A percentile compares a stretch with the other conserved stretches of the same genome.
phyloP scores from a whole-genome alignment of 495 filamentous ascomycete species.

The Sphaerosporella brunnea region DNA sequence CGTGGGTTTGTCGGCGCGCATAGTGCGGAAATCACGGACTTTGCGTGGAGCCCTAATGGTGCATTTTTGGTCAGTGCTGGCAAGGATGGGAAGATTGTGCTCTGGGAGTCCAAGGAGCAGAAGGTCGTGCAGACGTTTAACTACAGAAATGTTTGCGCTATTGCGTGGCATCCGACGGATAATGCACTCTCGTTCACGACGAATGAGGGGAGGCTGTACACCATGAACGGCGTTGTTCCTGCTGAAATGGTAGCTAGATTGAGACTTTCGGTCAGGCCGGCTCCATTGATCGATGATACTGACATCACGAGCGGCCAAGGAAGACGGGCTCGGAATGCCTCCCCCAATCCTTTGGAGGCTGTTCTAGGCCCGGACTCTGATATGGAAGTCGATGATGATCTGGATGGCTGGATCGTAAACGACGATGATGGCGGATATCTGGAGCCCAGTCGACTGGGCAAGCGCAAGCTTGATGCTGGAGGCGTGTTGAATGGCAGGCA shows the following conservation, averaged over 20 bases:
- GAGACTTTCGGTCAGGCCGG: conserved; percentile 41
- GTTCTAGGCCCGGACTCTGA: conserved; percentile 31
- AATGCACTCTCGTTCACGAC: conserved; percentile 84
- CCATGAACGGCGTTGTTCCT: conserved; percentile 62
- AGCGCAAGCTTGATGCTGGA: conserved; percentile 33
- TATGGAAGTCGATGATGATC: conserved; percentile 31
- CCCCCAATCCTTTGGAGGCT: conserved; percentile 44
- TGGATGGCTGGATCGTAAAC: conserved; percentile 18
- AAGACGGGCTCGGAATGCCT: conserved; percentile 26
- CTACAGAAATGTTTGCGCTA: conserved; percentile 60
- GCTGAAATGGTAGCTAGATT: conserved; percentile 45
- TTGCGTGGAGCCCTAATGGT: conserved; percentile 89
- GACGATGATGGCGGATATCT: conserved; percentile 39
- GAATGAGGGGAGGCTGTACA: conserved; percentile 77
- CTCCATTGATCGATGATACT: conserved; percentile 41
- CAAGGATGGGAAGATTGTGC: conserved; percentile 59
- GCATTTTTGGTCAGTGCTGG: conserved; percentile 67
- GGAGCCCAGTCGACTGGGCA: conserved; percentile 43
- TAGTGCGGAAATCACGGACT: conserved; percentile 65
- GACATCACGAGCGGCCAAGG: neutral
- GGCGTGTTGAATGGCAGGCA: conserved; percentile 26
- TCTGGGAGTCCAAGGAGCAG: conserved; percentile 85
- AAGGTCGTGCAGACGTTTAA: conserved; percentile 52
- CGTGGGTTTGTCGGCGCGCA: conserved; percentile 60
- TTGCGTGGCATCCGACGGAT: conserved; percentile 77